These are phyloP conservation scores for Fusarium solani-melongenae DNA, from an alignment of 2,329 filamentous ascomycete genomes.

Conservation along the genomic window DNA sequence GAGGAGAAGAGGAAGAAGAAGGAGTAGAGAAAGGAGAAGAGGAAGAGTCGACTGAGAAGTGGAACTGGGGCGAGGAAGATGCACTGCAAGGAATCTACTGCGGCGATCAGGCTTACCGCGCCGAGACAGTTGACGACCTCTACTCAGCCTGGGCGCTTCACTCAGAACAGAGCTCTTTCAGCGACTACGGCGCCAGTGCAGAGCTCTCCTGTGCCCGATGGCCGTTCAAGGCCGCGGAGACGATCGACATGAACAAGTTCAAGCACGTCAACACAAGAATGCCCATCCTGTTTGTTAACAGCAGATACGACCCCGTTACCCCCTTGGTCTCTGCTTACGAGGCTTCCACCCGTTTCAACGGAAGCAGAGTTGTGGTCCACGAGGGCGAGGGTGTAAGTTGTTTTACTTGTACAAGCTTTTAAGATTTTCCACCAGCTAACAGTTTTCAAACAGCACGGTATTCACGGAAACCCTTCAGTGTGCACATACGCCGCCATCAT, in stretches of 20 bases:
- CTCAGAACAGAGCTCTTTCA: not conserved
- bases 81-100: conserved; percentile 14
- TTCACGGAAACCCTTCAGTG: not conserved
- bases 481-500: not conserved
- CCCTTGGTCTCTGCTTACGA: not conserved
- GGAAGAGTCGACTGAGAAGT: not conserved
- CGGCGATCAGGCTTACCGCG: conserved; percentile 18
- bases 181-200: not conserved
- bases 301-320: not conserved
- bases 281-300: not conserved
- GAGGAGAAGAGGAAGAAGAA: not conserved
- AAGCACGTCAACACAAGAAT: not conserved
- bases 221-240: not conserved
- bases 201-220: not conserved
- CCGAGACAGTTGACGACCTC: not conserved
- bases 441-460: not conserved
- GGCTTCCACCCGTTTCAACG: not conserved
- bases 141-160: conserved; percentile 9
- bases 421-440: not conserved
- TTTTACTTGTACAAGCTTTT: not conserved
- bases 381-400: not conserved
- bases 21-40: too few species aligned
- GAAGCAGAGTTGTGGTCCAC: not conserved
- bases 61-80: conserved; percentile 2
- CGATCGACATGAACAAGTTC: not conserved